Percentiles rank a stretch among this genome's conserved stretches.
These are phyloP conservation scores for Mycena galericulata DNA, from an alignment of 768 basidiomycete species.

Conservation along the genomic window DNA sequence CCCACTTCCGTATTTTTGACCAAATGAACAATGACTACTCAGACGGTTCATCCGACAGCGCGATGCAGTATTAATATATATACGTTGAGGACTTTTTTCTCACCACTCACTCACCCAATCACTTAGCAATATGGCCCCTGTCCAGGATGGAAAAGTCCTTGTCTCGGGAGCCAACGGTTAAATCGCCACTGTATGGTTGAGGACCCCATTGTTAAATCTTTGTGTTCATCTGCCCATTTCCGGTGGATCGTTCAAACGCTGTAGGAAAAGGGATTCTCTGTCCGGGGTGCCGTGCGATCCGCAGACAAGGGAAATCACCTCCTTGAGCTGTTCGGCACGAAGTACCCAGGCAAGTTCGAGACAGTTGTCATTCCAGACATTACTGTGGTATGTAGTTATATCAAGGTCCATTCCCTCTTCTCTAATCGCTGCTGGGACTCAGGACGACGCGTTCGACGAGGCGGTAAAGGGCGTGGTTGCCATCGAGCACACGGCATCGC, in stretches of 20 bases:
- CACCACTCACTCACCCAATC: not conserved
- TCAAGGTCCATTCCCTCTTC: constrained; percentile 31
- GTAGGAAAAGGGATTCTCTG: constrained; percentile 70
- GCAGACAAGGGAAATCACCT: constrained; percentile 69
- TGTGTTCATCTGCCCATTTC: not conserved
- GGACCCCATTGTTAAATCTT: not conserved
- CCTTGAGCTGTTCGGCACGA: constrained; percentile 62
- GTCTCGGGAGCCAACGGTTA: constrained; percentile 15
- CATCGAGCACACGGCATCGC: constrained; percentile 77
- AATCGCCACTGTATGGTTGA: not conserved
- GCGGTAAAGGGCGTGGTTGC: constrained; percentile 82
- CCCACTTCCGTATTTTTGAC: no score
- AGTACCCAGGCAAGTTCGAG: constrained; percentile 70
- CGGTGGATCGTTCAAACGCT: constrained; percentile 66
- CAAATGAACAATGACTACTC: no score
- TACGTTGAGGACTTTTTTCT: not conserved
- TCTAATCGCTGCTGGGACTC: not conserved
- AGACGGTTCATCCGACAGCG: no score
- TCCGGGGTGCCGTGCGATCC: constrained; percentile 77
- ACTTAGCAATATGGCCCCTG: not conserved
- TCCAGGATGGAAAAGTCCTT: constrained; percentile 6
- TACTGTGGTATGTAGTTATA: constrained; percentile 29
- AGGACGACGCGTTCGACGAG: constrained; percentile 83
- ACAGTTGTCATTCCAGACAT: constrained; percentile 80
- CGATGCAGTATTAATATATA: no score